These are phyloP conservation scores for Zygotorulaspora florentina DNA, from an alignment of 805 yeast genomes.

Conservation along the genomic window DNA sequence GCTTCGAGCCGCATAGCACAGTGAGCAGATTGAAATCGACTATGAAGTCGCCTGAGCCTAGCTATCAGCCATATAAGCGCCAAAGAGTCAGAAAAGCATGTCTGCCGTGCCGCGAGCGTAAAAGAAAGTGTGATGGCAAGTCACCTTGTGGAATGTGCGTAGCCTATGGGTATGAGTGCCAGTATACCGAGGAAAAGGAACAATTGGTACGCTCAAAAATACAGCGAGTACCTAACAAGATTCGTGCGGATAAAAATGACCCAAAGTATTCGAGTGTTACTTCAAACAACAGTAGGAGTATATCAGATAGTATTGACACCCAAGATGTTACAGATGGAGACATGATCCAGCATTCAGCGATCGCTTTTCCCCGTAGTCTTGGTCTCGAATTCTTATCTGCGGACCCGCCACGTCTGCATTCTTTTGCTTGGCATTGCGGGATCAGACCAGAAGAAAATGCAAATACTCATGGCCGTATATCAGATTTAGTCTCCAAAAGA, in stretches of 20 bases:
- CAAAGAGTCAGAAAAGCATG: slow-evolving; percentile 6
- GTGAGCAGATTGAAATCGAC: no score
- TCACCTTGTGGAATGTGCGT: slow-evolving; percentile 3
- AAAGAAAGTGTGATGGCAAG: slow-evolving; percentile 5
- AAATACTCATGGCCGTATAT: slow-evolving; percentile 1
- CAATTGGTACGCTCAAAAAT: no score
- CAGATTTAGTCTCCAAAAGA: slow-evolving; percentile 6
- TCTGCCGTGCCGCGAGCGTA: slow-evolving; percentile 5
- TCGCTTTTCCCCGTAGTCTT: slow-evolving; percentile 13
- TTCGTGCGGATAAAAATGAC: not conserved
- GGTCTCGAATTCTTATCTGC: slow-evolving; percentile 13
- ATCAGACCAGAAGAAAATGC: slow-evolving; percentile 11
- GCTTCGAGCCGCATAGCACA: no score
- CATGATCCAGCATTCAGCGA: slow-evolving; percentile 11
- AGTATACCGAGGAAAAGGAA: not conserved
- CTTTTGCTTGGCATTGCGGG: slow-evolving; percentile 16
- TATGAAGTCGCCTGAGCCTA: not conserved
- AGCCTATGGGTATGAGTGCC: slow-evolving; percentile 4
- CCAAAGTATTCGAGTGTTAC: not conserved
- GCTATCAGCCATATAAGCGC: not conserved
- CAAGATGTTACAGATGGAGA: not conserved
- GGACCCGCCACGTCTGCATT: slow-evolving; percentile 15
- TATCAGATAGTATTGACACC: no score
- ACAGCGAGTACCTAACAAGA: not conserved
- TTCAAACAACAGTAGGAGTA: no score